Evolutionary conservation across 257 asterid genomes (phyloP), one percentile per base, ranked within the genome.

Genomic region (Linderniella brevidens): DNA sequence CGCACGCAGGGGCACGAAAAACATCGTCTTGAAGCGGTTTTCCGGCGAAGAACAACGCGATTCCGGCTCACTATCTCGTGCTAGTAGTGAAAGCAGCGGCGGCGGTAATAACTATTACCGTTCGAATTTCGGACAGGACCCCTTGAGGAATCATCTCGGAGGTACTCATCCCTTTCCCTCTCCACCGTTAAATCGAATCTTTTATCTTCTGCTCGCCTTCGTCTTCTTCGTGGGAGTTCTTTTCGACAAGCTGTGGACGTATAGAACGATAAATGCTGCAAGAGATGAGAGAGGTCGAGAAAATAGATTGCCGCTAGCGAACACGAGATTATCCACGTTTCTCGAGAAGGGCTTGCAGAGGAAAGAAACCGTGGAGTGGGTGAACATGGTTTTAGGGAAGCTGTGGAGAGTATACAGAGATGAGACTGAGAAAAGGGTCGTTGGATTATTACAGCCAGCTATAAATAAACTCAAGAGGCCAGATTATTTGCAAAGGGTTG

Each of bases 191-290:
- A 84, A 81, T 55, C 78, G 85, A 39, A 60, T 49, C 39, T 50
- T 77, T 42, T 67, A 75, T 19, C 92, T 92, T 14, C 77, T 85
- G 13, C 85, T 90, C 51, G 93, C 67, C 2, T 71, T 85, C 53
- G 85, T 90, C 74, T 90, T 90, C 73, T 71, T 85, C 15, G 87
- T 90, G 60, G 98, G 98, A 15, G 83, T 90, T 56, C 78, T 75
- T 59, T 90, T 78, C 37, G 98, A 90, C 71, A 90, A 90, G 73
- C 47, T 85, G 29, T 81, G 93, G 98, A 63, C 77, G 11, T 73
- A 82, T 14, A 73, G 83, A 47, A 90, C 80, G 77, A 66, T 54
- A 52, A 59, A 51, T 40, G 48, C 13, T 16, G 48, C 44, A 52
- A 25, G 32, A 3, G 51, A 45, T 38, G 50, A 61, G 12, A 63